These are phyloP conservation scores for Coleophoma crateriformis DNA, from an alignment of 2,329 filamentous ascomycete genomes.

Conservation along the genomic window DNA sequence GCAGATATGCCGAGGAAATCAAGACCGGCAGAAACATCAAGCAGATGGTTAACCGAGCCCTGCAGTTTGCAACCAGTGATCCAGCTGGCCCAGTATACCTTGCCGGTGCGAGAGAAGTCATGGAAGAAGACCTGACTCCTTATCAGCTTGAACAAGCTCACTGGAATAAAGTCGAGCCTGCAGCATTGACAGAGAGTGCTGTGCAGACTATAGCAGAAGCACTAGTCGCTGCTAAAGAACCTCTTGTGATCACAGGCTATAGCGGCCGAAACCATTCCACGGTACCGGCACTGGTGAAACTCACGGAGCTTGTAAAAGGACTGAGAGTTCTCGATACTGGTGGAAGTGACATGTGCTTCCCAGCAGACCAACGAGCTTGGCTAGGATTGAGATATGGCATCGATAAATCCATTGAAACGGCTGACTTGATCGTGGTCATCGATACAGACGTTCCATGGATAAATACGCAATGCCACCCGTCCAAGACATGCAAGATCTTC, in stretches of 20 bases:
- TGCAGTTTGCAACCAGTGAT: slow-evolving; percentile 65
- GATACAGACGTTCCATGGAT: slow-evolving; percentile 93
- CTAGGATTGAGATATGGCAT: slow-evolving; percentile 68
- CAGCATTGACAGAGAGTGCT: slow-evolving; percentile 48
- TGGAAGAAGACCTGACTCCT: slow-evolving; percentile 64
- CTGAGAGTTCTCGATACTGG: slow-evolving; percentile 70
- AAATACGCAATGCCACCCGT: slow-evolving; percentile 62
- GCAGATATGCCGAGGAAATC: slow-evolving; percentile 65
- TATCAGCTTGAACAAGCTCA: slow-evolving; percentile 50
- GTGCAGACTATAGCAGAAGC: slow-evolving; percentile 52
- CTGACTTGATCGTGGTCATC: slow-evolving; percentile 79
- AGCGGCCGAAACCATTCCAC: slow-evolving; percentile 61
- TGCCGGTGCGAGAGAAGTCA: slow-evolving; percentile 58
- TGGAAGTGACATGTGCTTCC: slow-evolving; percentile 78
- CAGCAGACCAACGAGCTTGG: slow-evolving; percentile 61
- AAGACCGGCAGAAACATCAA: slow-evolving; percentile 70
- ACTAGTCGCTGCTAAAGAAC: slow-evolving; percentile 57
- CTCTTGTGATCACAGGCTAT: slow-evolving; percentile 68
- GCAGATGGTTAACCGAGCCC: slow-evolving; percentile 66
- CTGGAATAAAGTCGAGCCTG: slow-evolving; percentile 56
- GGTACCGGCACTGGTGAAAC: slow-evolving; percentile 55
- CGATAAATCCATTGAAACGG: slow-evolving; percentile 66
- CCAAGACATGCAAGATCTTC: slow-evolving; percentile 47
- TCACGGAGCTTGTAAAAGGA: slow-evolving; percentile 63
- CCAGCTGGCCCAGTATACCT: slow-evolving; percentile 68